Evolutionary conservation across 1,284 basidiomycete genomes (phyloP), one percentile per base, ranked within the genome.

Genomic region (Phenoliferia sp.): DNA sequence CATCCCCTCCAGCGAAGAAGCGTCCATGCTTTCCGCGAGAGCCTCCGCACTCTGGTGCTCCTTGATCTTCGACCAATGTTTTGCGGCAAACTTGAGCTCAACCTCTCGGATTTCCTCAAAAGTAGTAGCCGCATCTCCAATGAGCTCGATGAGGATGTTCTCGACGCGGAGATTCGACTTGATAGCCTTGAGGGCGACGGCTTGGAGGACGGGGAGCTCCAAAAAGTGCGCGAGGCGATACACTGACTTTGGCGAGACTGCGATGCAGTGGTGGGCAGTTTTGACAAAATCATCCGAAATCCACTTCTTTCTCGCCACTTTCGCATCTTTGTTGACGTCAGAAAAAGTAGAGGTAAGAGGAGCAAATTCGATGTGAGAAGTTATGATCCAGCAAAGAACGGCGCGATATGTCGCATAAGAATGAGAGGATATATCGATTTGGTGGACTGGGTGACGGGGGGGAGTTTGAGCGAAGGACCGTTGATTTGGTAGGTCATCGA

Each of bases 311-410:
- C n/a, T n/a, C n/a, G n/a, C 28, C 48, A 22, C 28, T 19, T 26
- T 16, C 5, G 28, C 6, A 4, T 4, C 3, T 16, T 50, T 16
- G 57, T 10, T 7, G 22, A 32, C 34, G 6, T 32, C 12, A 33
- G 12, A 10, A 15, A 50, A 54, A 36, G 63, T n/a, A 3, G 68
- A 66, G 3, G 3, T 0, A 33, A 69, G 56, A 1, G 56, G 36
- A 0, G 62, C 52, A 33, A 69, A 69, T 22, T 12, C 3, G 55
- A 66, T 62, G 35, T 29, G 29, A 6, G 77, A 74, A n/a, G 77
- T 78, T 39, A 76, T 73, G 26, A 79, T 62, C 56, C 73, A 79
- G 65, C 75, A 72, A n/a, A 79, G 70, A 59, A 79, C 69, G 35
- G 76, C 73, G 56, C 73, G 73, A 67, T 77, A 79, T 0, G 78